These are phyloP conservation scores for Nitzschia putrida DNA, from an alignment of 108 stramenopile species.

Conservation along the genomic window DNA sequence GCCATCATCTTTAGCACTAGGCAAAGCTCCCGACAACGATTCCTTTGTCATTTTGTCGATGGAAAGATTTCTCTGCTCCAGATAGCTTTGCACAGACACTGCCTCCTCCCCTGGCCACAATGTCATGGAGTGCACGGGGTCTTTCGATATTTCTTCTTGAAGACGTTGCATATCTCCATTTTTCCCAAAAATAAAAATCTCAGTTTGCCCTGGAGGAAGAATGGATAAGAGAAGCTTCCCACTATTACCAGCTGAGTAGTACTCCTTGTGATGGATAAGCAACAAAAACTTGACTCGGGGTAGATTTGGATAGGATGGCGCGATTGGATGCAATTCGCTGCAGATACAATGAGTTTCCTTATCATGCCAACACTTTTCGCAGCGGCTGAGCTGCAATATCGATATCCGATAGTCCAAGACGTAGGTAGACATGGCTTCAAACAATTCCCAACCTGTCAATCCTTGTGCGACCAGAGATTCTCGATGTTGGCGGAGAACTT, in stretches of 20 bases:
- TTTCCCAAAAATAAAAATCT: slow-evolving; percentile 36
- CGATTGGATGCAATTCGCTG: not conserved
- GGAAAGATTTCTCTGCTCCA: not conserved
- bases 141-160: slow-evolving; percentile 18
- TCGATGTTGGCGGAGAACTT: not conserved
- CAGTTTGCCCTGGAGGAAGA: not conserved
- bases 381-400: slow-evolving; percentile 10
- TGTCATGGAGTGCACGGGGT: slow-evolving; percentile 17
- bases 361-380: slow-evolving; percentile 31
- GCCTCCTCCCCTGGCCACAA: slow-evolving; percentile 41
- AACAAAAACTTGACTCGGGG: slow-evolving; percentile 24
- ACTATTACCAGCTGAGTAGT: slow-evolving; percentile 36
- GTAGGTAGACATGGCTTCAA: slow-evolving; percentile 33
- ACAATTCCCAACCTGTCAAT: slow-evolving; percentile 25
- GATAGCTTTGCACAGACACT: slow-evolving; percentile 14
- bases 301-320: not conserved
- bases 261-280: slow-evolving; percentile 44
- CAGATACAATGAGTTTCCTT: slow-evolving; percentile 26
- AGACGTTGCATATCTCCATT: slow-evolving; percentile 29
- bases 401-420: slow-evolving; percentile 17
- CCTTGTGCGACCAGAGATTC: slow-evolving; percentile 8
- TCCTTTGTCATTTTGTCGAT: no score
- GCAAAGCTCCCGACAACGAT: not conserved
- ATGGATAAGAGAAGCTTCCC: slow-evolving; percentile 32
- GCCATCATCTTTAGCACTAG: not conserved